Percentiles rank a stretch among this genome's conserved stretches.
These are phyloP conservation scores for Piloderma croceum DNA, from an alignment of 768 basidiomycete species.

Conservation along the genomic window DNA sequence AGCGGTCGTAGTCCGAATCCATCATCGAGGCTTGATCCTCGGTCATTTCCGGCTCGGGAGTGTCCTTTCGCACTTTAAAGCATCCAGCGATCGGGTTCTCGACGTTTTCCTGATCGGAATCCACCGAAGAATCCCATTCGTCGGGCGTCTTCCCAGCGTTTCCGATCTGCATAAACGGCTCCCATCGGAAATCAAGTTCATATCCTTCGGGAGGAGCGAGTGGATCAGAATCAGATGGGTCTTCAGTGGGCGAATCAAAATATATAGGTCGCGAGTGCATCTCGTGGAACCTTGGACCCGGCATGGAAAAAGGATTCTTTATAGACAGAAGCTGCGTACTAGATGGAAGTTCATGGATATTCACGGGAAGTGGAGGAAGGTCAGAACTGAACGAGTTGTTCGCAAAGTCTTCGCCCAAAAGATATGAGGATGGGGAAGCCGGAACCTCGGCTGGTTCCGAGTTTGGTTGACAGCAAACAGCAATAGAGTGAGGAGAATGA, in stretches of 20 bases:
- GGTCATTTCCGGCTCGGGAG: too few relatives aligned
- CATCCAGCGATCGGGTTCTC: too few relatives aligned
- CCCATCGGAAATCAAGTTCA: slow-evolving; percentile 53
- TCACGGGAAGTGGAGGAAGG: slow-evolving; percentile 6
- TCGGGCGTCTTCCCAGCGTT: slow-evolving; percentile 1
- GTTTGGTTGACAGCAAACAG: slow-evolving; percentile 17
- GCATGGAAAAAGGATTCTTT: slow-evolving; percentile 40
- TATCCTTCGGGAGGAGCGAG: slow-evolving; percentile 28
- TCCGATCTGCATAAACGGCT: slow-evolving; percentile 42
- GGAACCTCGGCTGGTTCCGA: slow-evolving; percentile 6
- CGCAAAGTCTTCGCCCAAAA: slow-evolving; percentile 11
- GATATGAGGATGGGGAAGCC: slow-evolving; percentile 5
- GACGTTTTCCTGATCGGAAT: too few relatives aligned
- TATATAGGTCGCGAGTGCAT: slow-evolving; percentile 32
- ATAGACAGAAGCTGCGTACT: background rate
- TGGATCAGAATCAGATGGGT: slow-evolving; percentile 35
- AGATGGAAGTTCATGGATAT: too few relatives aligned
- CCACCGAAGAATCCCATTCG: slow-evolving; percentile 6
- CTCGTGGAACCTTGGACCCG: slow-evolving; percentile 39
- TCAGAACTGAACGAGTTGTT: slow-evolving; percentile 15
- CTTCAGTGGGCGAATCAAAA: slow-evolving; percentile 49
- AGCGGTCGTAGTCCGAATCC: background rate
- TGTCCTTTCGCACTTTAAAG: too few relatives aligned
- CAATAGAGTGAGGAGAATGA: slow-evolving; percentile 30
- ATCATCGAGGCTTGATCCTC: background rate